These are phyloP conservation scores for Castanopsis chinensis DNA, from an alignment of 306 rosid genomes.

Conservation along the genomic window DNA sequence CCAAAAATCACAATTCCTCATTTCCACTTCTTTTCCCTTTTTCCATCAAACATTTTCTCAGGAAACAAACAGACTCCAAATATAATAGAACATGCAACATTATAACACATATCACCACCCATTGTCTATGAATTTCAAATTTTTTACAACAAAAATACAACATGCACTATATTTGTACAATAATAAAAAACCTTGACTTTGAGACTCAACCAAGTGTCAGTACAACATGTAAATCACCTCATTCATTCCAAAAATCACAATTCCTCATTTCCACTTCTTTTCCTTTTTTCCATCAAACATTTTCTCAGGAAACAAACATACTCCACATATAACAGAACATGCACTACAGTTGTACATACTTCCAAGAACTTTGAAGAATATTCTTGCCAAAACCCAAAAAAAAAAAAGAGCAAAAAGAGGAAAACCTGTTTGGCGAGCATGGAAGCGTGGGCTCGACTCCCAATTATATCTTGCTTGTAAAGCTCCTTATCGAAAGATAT, in stretches of 20 bases:
- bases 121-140: not conserved
- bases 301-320: not conserved
- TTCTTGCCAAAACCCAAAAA: too few species aligned
- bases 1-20: not conserved
- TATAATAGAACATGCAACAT: not conserved
- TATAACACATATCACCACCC: not conserved
- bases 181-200: not conserved
- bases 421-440: slow-evolving; percentile 90
- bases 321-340: not conserved
- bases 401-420: not conserved
- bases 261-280: too few species aligned
- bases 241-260: not conserved
- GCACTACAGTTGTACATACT: not conserved
- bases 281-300: not conserved
- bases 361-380: not conserved
- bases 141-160: not conserved
- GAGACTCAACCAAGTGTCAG: not conserved
- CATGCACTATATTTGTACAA: not conserved
- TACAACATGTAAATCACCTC: not conserved
- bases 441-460: slow-evolving; percentile 87
- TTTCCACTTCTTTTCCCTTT: too few species aligned
- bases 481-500: slow-evolving; percentile 77
- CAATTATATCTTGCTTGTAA: slow-evolving; percentile 83
- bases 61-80: not conserved
- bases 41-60: not conserved